A percentile compares a stretch with the other conserved stretches of the same genome.
phyloP scores from a whole-genome alignment of 148 eudicot genomes.

The Fagopyrum tataricum region DNA sequence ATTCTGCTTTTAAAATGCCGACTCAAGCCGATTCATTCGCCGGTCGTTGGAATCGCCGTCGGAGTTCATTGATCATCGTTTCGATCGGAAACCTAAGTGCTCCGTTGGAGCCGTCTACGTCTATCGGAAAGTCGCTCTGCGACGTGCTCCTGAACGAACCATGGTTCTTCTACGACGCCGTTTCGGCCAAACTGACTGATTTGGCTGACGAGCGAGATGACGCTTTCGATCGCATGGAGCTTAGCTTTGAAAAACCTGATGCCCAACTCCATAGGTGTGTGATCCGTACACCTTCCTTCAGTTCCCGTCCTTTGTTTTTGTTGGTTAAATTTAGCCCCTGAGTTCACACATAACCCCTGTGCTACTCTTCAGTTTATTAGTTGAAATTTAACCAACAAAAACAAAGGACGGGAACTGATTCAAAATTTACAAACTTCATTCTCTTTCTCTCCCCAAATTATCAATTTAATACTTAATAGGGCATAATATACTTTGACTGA shows the following conservation, averaged over 20 bases:
- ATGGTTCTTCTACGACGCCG: constrained; percentile 41
- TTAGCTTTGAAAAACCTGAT: constrained; percentile 45
- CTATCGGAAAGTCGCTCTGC: constrained; percentile 42
- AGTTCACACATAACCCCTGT: no score
- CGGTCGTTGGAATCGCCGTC: background rate
- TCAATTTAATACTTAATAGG: no score
- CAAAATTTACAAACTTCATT: no score
- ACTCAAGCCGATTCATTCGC: background rate
- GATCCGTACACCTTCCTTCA: background rate
- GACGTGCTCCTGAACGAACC: constrained; percentile 45
- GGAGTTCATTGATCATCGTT: background rate
- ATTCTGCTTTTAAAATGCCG: background rate
- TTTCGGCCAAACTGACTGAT: constrained; percentile 36
- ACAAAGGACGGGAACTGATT: no score
- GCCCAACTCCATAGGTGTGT: constrained; percentile 66
- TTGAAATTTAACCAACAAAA: no score
- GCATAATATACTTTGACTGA: no score
- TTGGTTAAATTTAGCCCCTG: no score
- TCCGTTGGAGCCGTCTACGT: constrained; percentile 46
- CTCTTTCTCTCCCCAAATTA: no score
- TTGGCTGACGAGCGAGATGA: constrained; percentile 44
- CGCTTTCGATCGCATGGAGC: constrained; percentile 35
- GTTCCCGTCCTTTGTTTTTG: no score
- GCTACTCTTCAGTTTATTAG: no score
- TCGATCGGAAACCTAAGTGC: constrained; percentile 32